Evolutionary conservation across 2,329 filamentous ascomycete species (phyloP).

Genomic region (Fusarium avenaceum): DNA sequence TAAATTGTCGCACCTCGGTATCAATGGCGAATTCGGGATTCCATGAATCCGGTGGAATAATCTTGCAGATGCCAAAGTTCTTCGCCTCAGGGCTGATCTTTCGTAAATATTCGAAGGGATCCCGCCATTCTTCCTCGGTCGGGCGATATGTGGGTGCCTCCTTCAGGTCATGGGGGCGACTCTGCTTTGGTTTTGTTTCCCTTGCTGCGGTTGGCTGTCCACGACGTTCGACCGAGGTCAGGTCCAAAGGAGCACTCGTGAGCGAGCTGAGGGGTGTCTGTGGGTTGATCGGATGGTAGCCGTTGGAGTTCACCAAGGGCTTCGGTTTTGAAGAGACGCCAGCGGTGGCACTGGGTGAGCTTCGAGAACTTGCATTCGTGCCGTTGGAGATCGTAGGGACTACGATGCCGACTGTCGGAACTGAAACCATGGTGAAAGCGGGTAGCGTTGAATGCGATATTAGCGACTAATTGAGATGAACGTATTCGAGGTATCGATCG

Average conservation of each 20-base stretch:
- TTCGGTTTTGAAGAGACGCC: constrained; percentile 62
- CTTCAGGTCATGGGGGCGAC: constrained; percentile 84
- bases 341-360: constrained; percentile 62
- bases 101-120: constrained; percentile 92
- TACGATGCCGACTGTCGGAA: constrained; percentile 56
- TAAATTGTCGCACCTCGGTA: constrained; percentile 77
- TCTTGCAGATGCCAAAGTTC: constrained; percentile 93
- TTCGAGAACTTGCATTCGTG: constrained; percentile 65
- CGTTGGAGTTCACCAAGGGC: constrained; percentile 66
- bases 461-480: constrained; percentile 15
- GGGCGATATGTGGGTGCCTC: constrained; percentile 93
- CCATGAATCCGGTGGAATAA: constrained; percentile 94
- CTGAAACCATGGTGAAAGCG: constrained; percentile 56
- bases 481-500: constrained; percentile 36
- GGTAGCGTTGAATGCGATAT: constrained; percentile 16
- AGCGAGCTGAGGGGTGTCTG: constrained; percentile 68
- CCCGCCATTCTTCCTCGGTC: constrained; percentile 93
- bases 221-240: constrained; percentile 91
- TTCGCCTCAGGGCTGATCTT: constrained; percentile 90
- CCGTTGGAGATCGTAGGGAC: constrained; percentile 56
- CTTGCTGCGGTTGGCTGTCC: constrained; percentile 83
- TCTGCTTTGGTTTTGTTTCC: constrained; percentile 81
- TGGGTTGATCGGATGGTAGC: constrained; percentile 65
- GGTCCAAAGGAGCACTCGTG: constrained; percentile 76
- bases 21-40: constrained; percentile 96